A percentile compares a stretch with the other conserved stretches of the same genome.
phyloP scores from a whole-genome alignment of 352 stramenopile genomes.

The Plasmopara halstedii region DNA sequence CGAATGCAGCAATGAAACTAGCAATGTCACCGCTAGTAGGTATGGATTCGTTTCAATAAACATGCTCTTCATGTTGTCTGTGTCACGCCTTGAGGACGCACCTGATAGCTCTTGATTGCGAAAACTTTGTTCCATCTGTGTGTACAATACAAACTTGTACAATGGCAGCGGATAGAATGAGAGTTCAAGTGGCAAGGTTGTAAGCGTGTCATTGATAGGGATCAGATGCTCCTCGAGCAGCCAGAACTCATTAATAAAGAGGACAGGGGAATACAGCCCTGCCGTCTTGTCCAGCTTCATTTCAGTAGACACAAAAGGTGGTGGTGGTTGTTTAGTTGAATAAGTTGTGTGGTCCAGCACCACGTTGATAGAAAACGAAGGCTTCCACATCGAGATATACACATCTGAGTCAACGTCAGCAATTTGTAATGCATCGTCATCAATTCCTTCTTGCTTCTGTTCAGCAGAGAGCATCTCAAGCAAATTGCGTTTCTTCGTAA shows the following conservation, averaged over 20 bases:
- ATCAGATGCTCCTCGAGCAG: constrained; percentile 81
- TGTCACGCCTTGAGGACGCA: constrained; percentile 83
- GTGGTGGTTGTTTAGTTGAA: constrained; percentile 39
- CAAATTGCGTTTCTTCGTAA: constrained; percentile 75
- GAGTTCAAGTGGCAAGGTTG: constrained; percentile 74
- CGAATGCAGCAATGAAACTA: constrained; percentile 95
- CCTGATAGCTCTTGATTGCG: constrained; percentile 89
- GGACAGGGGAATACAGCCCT: constrained; percentile 78
- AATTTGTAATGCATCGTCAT: constrained; percentile 2
- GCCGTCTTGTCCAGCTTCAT: constrained; percentile 52
- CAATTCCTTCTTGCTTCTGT: constrained; percentile 1
- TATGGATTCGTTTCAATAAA: constrained; percentile 98
- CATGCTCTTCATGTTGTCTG: constrained; percentile 92
- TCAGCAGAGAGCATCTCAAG: constrained; percentile 16
- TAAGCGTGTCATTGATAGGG: constrained; percentile 84
- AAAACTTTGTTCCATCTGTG: constrained; percentile 90
- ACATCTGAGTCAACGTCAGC: constrained; percentile 19
- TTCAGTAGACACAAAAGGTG: constrained; percentile 55
- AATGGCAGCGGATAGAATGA: constrained; percentile 79
- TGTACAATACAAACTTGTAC: constrained; percentile 91
- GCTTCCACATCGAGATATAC: constrained; percentile 82
- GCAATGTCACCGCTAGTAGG: constrained; percentile 91
- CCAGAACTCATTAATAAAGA: constrained; percentile 95
- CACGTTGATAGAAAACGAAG: constrained; percentile 53
- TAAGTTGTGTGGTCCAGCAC: constrained; percentile 71